These are phyloP conservation scores for Kwoniella mangroviensis DNA, from an alignment of 768 basidiomycete species.

Conservation along the genomic window DNA sequence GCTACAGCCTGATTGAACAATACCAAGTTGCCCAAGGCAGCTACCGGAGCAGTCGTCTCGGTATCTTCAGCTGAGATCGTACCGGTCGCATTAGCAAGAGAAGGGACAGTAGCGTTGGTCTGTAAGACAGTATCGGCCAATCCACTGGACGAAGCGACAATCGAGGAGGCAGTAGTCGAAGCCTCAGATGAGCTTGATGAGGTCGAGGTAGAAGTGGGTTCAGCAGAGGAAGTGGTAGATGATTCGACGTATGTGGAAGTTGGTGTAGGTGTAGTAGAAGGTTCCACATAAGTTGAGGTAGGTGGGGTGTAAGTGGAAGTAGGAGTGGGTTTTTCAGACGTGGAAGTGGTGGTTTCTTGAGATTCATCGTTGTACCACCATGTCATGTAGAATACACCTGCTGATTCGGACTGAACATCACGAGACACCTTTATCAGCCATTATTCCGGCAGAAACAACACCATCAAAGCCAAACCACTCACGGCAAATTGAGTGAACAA, in stretches of 20 bases:
- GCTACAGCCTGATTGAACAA: slow-evolving; percentile 47
- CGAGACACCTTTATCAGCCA: background rate
- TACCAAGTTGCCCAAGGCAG: slow-evolving; percentile 36
- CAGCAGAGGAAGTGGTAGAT: slow-evolving; percentile 18
- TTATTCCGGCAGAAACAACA: background rate
- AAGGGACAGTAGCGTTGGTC: slow-evolving; percentile 23
- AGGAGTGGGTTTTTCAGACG: slow-evolving; percentile 37
- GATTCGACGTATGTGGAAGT: slow-evolving; percentile 26
- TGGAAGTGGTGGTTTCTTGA: slow-evolving; percentile 34
- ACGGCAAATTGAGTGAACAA: slow-evolving; percentile 69
- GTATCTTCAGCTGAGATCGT: slow-evolving; percentile 14
- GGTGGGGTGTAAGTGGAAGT: slow-evolving; percentile 37
- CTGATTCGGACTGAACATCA: slow-evolving; percentile 34
- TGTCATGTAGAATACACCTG: slow-evolving; percentile 67
- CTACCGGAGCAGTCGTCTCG: slow-evolving; percentile 9
- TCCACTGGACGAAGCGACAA: slow-evolving; percentile 1
- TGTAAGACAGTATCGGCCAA: slow-evolving; percentile 15
- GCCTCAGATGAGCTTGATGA: slow-evolving; percentile 5
- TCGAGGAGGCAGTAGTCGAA: slow-evolving; percentile 17
- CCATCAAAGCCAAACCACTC: slow-evolving; percentile 3
- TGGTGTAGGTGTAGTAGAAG: slow-evolving; percentile 32
- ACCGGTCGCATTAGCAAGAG: slow-evolving; percentile 17
- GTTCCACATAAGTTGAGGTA: slow-evolving; percentile 30
- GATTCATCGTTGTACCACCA: slow-evolving; percentile 66
- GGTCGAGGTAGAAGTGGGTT: slow-evolving; percentile 28